Evolutionary conservation across 768 basidiomycete species (phyloP), one percentile per base, ranked within the genome.

Genomic region (Udeniomyces megalosporus): DNA sequence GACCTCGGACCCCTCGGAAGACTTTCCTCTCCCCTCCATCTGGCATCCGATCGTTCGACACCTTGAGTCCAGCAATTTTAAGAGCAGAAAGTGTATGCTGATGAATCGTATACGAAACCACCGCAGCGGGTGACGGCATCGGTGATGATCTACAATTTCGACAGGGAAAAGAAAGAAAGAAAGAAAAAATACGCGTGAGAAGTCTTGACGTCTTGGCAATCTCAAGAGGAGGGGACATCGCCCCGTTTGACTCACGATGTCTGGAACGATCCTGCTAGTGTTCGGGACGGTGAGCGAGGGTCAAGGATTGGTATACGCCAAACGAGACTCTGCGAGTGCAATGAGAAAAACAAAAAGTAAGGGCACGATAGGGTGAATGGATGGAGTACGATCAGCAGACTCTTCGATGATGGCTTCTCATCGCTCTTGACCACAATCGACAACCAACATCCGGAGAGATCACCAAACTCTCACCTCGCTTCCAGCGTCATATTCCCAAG

Each of bases 401-500:
- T n/a, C n/a, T n/a, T n/a, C n/a, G n/a, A n/a, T n/a, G n/a, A n/a
- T n/a, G n/a, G n/a, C n/a, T n/a, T n/a, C n/a, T n/a, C n/a, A n/a
- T n/a, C n/a, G n/a, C n/a, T n/a, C n/a, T n/a, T n/a, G n/a, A n/a
- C n/a, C n/a, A n/a, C n/a, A n/a, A n/a, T n/a, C n/a, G n/a, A n/a
- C n/a, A n/a, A n/a, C n/a, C n/a, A n/a, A n/a, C n/a, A n/a, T n/a
- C n/a, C n/a, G n/a, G n/a, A n/a, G n/a, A n/a, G n/a, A n/a, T n/a
- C n/a, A n/a, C n/a, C n/a, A n/a, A n/a, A n/a, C n/a, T n/a, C 70
- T 28, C 59, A 85, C 86, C 74, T 78, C 79, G 67, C 77, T 82
- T 67, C 76, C 78, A 0, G 83, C 79, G 70, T 92, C 85, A 71
- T 86, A 91, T 45, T 80, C 76, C 89, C 89, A 95, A 34, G 85